Evolutionary conservation across 202 grass and related monocot genomes (phyloP).

Genomic region (Alloteropsis angusta): DNA sequence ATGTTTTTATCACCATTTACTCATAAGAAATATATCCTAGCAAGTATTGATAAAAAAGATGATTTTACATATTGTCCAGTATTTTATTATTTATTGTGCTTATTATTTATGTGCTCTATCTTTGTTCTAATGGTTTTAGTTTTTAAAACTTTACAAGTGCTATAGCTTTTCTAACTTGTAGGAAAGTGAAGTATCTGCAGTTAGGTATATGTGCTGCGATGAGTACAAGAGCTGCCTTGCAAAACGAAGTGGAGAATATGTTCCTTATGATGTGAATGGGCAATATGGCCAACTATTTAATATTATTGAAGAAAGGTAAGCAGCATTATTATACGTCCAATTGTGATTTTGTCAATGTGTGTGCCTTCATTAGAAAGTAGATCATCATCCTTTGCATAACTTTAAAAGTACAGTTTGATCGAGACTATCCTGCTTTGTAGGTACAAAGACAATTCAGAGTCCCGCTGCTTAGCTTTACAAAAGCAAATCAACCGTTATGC

Average conservation of each 20-base stretch:
- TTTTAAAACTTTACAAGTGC: background rate
- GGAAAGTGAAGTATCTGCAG: slow-evolving; percentile 90
- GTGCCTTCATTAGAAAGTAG: background rate
- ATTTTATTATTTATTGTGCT: background rate
- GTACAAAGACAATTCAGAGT: slow-evolving; percentile 69
- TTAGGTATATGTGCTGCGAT: slow-evolving; percentile 53
- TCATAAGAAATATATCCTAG: slow-evolving; percentile 8
- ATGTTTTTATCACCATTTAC: background rate
- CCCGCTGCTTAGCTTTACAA: slow-evolving; percentile 61
- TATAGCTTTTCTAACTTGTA: slow-evolving; percentile 31
- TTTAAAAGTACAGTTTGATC: too few species aligned
- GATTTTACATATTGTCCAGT: slow-evolving; percentile 5
- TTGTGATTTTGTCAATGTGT: background rate
- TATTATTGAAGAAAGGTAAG: slow-evolving; percentile 78
- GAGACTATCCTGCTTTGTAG: too few species aligned
- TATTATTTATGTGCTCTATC: too few species aligned
- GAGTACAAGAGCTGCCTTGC: slow-evolving; percentile 76
- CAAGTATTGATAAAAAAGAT: too few species aligned
- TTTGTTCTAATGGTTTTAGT: background rate
- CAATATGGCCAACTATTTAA: slow-evolving; percentile 65
- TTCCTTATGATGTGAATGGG: slow-evolving; percentile 76
- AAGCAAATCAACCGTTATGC: slow-evolving; percentile 74
- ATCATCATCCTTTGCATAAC: too few species aligned
- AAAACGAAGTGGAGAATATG: slow-evolving; percentile 54
- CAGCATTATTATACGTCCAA: background rate